phyloP scores from a whole-genome alignment of 257 asterid species.

The Apocynum venetum region DNA sequence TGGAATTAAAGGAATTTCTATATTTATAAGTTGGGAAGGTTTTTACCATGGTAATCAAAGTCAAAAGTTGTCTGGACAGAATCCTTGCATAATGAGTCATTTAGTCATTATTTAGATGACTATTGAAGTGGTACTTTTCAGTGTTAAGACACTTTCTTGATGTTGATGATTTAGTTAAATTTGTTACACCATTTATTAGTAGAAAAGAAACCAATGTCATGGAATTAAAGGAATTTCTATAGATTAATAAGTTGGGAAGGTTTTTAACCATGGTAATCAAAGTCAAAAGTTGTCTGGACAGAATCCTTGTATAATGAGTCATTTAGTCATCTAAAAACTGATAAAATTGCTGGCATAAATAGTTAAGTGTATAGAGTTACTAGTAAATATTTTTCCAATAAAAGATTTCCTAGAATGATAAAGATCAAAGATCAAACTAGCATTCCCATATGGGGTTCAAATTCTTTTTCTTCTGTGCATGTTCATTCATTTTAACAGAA shows the following conservation, averaged over 20 bases:
- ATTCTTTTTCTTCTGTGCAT: background rate
- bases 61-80: too few species aligned
- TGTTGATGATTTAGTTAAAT: background rate
- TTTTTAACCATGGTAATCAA: background rate
- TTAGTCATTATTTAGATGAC: too few species aligned
- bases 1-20: background rate
- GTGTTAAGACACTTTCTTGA: background rate
- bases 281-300: too few species aligned
- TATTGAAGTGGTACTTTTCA: slow-evolving; percentile 62
- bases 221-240: background rate
- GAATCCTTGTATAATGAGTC: background rate
- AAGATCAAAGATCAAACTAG: too few species aligned
- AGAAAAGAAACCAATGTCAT: background rate
- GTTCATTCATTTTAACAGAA: background rate
- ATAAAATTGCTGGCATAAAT: background rate
- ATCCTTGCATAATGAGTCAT: background rate
- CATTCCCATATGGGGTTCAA: background rate
- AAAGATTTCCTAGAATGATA: background rate
- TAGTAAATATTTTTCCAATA: background rate
- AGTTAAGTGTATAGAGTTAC: background rate
- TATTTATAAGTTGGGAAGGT: background rate
- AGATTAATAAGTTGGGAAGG: background rate
- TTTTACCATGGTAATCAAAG: background rate
- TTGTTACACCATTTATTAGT: background rate
- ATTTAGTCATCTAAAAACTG: background rate